Evolutionary conservation across 345 rosid genomes (phyloP).

Genomic region (Populus nigra): DNA sequence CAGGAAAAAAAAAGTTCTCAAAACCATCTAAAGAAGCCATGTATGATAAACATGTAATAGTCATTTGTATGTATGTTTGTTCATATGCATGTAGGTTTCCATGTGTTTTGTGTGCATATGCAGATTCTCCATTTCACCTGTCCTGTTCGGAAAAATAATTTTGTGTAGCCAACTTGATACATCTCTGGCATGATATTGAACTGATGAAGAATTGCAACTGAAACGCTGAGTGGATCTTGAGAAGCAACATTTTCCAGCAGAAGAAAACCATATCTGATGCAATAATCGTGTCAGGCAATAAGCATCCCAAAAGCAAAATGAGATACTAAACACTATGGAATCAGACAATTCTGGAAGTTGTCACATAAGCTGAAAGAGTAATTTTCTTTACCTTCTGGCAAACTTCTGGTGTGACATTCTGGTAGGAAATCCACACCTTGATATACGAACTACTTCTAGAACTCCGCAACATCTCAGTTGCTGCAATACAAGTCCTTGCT

Average conservation of each 20-base stretch:
- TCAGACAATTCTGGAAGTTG: neutral
- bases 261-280: conserved; percentile 89
- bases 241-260: conserved; percentile 72
- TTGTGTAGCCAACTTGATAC: conserved; percentile 99
- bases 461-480: conserved; percentile 98
- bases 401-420: conserved; percentile 96
- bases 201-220: conserved; percentile 98
- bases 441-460: conserved; percentile 94
- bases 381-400: conserved; percentile 63
- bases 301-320: neutral
- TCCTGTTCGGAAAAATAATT: conserved; percentile 91
- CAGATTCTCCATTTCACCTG: conserved; percentile 53
- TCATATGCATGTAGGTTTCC: neutral
- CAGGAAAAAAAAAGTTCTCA: neutral
- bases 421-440: conserved; percentile 96
- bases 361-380: neutral
- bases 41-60: neutral
- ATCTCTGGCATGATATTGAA: conserved; percentile 93
- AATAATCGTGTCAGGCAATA: conserved; percentile 15
- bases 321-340: neutral
- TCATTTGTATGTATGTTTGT: neutral
- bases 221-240: conserved; percentile 89
- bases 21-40: neutral
- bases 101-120: neutral
- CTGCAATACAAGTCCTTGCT: conserved; percentile 89